These are phyloP conservation scores for Physcomitrium patens DNA, from an alignment of 225 moss, liverwort and hornwort species.

Conservation along the genomic window DNA sequence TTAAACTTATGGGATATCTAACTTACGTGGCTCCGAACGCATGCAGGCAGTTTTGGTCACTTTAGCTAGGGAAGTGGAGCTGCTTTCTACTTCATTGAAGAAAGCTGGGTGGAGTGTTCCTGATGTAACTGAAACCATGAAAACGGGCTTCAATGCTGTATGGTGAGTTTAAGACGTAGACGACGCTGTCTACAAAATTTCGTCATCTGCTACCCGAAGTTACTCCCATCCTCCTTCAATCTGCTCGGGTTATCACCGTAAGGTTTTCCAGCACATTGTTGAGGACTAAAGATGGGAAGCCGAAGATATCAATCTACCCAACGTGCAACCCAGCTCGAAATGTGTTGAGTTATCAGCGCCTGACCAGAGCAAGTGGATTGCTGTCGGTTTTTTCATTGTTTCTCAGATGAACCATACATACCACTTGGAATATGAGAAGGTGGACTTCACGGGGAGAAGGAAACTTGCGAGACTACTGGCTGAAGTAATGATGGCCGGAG, in stretches of 20 bases:
- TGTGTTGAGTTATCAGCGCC: neutral
- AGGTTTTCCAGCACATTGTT: conserved; percentile 5
- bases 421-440: neutral
- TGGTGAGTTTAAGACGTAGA: conserved; percentile 29
- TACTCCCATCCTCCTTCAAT: neutral
- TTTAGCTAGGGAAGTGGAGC: conserved; percentile 75
- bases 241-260: neutral
- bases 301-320: neutral
- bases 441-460: conserved; percentile 9
- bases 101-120: conserved; percentile 92
- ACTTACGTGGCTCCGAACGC: neutral
- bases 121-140: conserved; percentile 85
- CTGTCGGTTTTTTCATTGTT: neutral
- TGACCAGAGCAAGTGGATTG: conserved; percentile 31
- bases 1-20: neutral
- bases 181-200: conserved; percentile 4
- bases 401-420: conserved; percentile 1
- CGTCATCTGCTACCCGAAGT: neutral
- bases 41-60: conserved; percentile 77
- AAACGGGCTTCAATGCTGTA: conserved; percentile 50
- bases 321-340: too few species aligned
- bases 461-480: conserved; percentile 20
- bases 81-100: conserved; percentile 75
- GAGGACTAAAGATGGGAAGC: neutral
- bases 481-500: conserved; percentile 35